A percentile compares a stretch with the other conserved stretches of the same genome.
phyloP scores from a whole-genome alignment of 2,329 filamentous ascomycete species.

The Aspergillus fumigatiaffinis region DNA sequence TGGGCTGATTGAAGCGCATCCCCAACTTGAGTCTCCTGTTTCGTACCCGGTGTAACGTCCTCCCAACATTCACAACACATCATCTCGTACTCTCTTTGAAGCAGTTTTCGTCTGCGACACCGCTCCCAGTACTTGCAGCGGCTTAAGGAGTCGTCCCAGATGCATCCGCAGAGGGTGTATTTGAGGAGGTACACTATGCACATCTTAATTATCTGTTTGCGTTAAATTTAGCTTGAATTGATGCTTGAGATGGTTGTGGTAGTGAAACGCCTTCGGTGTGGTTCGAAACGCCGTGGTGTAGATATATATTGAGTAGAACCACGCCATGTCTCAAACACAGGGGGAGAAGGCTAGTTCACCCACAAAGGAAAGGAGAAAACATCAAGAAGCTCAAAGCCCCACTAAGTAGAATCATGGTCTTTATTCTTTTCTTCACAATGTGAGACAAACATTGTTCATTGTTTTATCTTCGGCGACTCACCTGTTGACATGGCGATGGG shows the following conservation, averaged over 20 bases:
- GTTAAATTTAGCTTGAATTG: background rate
- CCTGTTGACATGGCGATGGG: background rate
- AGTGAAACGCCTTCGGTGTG: background rate
- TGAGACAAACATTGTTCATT: background rate
- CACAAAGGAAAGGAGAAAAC: too few species aligned
- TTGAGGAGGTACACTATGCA: constrained; percentile 16
- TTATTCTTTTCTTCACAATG: background rate
- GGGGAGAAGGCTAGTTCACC: too few species aligned
- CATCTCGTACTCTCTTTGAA: constrained; percentile 5
- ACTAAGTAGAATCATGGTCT: too few species aligned
- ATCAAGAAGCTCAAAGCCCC: too few species aligned
- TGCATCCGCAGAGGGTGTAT: constrained; percentile 22
- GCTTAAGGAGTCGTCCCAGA: constrained; percentile 9
- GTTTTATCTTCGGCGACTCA: background rate
- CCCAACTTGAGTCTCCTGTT: background rate
- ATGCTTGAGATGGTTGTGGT: background rate
- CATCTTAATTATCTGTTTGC: constrained; percentile 6
- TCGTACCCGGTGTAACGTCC: constrained; percentile 4
- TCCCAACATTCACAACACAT: constrained; percentile 17
- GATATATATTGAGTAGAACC: too few species aligned
- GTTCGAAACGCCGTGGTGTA: too few species aligned
- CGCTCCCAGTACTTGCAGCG: constrained; percentile 1
- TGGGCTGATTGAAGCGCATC: background rate
- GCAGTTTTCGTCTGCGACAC: constrained; percentile 9
- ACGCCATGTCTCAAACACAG: too few species aligned